Evolutionary conservation across 805 yeast genomes (phyloP).

Genomic region (Lachancea sp.): DNA sequence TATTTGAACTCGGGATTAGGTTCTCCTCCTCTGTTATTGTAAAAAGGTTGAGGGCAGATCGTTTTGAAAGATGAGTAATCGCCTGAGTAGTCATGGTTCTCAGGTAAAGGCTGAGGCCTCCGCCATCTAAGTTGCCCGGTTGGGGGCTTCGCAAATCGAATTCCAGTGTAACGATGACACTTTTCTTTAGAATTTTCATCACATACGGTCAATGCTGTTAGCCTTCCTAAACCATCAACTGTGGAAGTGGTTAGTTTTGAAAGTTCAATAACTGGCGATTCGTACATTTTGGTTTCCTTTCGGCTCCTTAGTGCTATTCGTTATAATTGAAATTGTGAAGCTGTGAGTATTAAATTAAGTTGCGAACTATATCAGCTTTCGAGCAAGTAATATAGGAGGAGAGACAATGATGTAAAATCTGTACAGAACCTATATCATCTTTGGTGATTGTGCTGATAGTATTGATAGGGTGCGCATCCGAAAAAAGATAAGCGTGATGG

Average conservation of each 20-base stretch:
- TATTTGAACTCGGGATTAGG: conserved; percentile 26
- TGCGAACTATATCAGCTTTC: no score
- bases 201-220: conserved; percentile 27
- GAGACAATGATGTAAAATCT: no score
- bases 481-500: no score
- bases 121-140: conserved; percentile 32
- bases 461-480: conserved; percentile 1
- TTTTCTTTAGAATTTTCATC: conserved; percentile 9
- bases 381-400: no score
- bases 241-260: conserved; percentile 13
- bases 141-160: conserved; percentile 35
- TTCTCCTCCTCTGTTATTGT: conserved; percentile 13
- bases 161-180: conserved; percentile 26
- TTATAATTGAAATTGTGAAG: no score
- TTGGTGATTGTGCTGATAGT: not conserved
- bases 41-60: conserved; percentile 35
- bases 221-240: conserved; percentile 26
- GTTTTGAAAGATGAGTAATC: conserved; percentile 33
- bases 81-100: conserved; percentile 35
- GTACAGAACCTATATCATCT: no score
- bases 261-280: conserved; percentile 14
- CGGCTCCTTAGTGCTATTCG: not conserved
- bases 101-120: conserved; percentile 32
- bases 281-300: conserved; percentile 6
- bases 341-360: no score